Percentiles rank a stretch among this genome's conserved stretches.
Evolutionary conservation across 352 stramenopile species (phyloP).

Genomic region (Globisporangium recalcitrans): DNA sequence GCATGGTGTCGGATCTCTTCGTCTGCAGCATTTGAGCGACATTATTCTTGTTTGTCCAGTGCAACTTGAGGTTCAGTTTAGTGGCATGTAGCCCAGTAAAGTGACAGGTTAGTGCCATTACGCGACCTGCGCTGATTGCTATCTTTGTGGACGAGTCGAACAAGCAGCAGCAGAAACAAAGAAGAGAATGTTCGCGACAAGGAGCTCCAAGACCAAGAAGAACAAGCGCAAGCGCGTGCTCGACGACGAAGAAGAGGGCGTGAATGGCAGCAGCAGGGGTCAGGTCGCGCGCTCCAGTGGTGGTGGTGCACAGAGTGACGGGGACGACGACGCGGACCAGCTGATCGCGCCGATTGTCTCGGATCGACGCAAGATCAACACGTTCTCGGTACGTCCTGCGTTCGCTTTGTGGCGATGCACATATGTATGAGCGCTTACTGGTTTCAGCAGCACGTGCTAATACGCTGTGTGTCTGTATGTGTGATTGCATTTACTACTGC

Average conservation of each 20-base stretch:
- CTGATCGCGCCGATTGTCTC: slow-evolving; percentile 22
- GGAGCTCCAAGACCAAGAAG: slow-evolving; percentile 18
- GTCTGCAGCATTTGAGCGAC: too few relatives aligned
- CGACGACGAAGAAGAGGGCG: slow-evolving; percentile 7
- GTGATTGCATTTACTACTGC: neutral
- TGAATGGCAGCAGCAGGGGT: neutral
- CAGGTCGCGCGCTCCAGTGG: neutral
- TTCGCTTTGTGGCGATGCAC: neutral
- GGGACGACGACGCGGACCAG: slow-evolving; percentile 18
- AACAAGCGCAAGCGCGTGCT: slow-evolving; percentile 21
- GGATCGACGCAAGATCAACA: slow-evolving; percentile 47
- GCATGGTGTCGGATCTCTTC: too few relatives aligned
- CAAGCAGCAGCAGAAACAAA: neutral
- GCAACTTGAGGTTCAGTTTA: neutral
- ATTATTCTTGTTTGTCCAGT: too few relatives aligned
- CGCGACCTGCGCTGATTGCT: neutral
- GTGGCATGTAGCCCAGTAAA: neutral
- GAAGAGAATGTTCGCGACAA: slow-evolving; percentile 16
- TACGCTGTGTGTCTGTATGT: neutral
- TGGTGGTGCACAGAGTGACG: neutral
- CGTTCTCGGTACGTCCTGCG: slow-evolving; percentile 38
- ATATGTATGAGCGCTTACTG: neutral
- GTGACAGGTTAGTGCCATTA: neutral
- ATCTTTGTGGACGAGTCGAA: neutral
- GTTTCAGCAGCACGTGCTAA: too few relatives aligned